Evolutionary conservation across 2,329 filamentous ascomycete species (phyloP).

Genomic region (Dactylellina drechsleri): DNA sequence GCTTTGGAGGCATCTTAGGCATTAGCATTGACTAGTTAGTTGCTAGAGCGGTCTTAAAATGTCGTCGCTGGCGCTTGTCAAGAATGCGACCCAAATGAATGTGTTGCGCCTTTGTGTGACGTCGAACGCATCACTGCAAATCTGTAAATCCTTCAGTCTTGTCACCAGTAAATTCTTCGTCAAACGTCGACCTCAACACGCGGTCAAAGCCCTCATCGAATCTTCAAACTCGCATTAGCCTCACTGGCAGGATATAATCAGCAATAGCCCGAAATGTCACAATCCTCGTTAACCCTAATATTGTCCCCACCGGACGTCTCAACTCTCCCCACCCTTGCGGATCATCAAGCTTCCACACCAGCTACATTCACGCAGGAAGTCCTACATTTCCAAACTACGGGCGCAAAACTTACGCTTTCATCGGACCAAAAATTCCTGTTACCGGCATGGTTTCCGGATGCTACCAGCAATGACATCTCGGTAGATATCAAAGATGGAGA

Average conservation of each 20-base stretch:
- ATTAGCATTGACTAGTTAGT: no score
- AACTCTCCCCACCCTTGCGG: conserved; percentile 44
- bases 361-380: conserved; percentile 49
- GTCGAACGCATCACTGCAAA: no score
- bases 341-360: conserved; percentile 49
- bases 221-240: no score
- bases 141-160: no score
- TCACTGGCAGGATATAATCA: no score
- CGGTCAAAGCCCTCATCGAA: no score
- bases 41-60: no score
- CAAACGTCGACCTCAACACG: no score
- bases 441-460: conserved; percentile 48
- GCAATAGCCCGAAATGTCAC: conserved; percentile 25
- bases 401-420: conserved; percentile 47
- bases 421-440: conserved; percentile 52
- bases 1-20: no score
- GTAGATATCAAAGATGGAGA: conserved; percentile 28
- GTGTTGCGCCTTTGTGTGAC: neutral
- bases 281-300: conserved; percentile 43
- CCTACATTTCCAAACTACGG: conserved; percentile 34
- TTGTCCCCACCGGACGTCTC: conserved; percentile 29
- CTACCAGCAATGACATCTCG: conserved; percentile 38
- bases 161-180: no score
- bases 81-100: neutral
- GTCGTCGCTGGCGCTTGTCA: no score